Evolutionary conservation across 805 yeast species (phyloP).

Genomic region (Jamesozyma jinghongensis): DNA sequence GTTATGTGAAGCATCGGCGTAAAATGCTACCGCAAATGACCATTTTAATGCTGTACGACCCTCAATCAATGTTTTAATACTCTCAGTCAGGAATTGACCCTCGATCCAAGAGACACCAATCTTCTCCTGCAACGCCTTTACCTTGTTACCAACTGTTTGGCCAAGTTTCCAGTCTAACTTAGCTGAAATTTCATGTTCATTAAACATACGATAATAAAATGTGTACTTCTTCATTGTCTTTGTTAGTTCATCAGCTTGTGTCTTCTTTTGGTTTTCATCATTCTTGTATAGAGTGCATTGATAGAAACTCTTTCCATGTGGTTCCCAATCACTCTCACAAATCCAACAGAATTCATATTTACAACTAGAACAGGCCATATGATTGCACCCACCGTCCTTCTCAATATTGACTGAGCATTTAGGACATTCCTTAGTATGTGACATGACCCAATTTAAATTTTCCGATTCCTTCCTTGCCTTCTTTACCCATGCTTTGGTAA

Average conservation of each 20-base stretch:
- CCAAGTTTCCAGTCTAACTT: constrained; percentile 60
- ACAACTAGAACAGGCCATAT: constrained; percentile 83
- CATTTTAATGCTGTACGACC: constrained; percentile 78
- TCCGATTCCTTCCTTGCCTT: constrained; percentile 83
- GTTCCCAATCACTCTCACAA: constrained; percentile 67
- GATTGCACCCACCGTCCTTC: constrained; percentile 95
- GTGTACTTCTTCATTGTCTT: constrained; percentile 50
- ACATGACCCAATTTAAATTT: constrained; percentile 76
- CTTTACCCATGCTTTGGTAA: constrained; percentile 61
- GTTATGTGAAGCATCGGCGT: constrained; percentile 42
- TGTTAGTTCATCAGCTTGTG: constrained; percentile 27
- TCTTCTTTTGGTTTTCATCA: constrained; percentile 26
- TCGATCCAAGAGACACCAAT: constrained; percentile 76
- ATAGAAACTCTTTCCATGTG: constrained; percentile 56
- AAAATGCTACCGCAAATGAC: constrained; percentile 79
- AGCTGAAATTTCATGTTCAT: constrained; percentile 68
- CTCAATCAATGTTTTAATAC: constrained; percentile 51
- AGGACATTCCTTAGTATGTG: constrained; percentile 82
- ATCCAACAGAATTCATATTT: constrained; percentile 86
- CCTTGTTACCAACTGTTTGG: constrained; percentile 51
- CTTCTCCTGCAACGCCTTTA: constrained; percentile 55
- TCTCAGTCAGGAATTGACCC: constrained; percentile 71
- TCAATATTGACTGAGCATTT: constrained; percentile 73
- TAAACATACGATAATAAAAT: constrained; percentile 65
- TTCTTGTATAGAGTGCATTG: constrained; percentile 56